Evolutionary conservation across 495 filamentous ascomycete genomes (phyloP).

Genomic region (Penicillium pancosmium): DNA sequence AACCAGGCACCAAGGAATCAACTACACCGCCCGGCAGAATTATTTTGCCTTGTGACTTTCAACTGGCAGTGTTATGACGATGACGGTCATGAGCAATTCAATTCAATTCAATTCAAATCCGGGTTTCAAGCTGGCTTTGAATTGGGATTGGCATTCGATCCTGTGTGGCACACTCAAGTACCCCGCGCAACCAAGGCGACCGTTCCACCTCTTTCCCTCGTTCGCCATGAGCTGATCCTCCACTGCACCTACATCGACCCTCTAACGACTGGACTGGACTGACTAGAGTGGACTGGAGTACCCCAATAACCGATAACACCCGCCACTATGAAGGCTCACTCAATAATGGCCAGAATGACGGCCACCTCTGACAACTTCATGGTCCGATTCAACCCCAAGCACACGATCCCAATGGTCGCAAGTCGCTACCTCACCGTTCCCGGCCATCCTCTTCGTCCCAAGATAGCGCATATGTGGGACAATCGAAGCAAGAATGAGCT

Average conservation of each 20-base stretch:
- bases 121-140: background rate
- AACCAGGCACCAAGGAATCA: conserved; percentile 37
- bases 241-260: conserved; percentile 15
- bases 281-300: background rate
- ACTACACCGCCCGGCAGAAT: conserved; percentile 8
- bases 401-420: conserved; percentile 32
- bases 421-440: conserved; percentile 31
- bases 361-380: conserved; percentile 20
- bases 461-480: conserved; percentile 37
- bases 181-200: too few species aligned
- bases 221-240: conserved; percentile 1
- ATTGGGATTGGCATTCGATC: background rate
- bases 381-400: conserved; percentile 28
- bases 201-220: too few species aligned
- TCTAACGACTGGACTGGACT: background rate
- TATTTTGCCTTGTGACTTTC: background rate
- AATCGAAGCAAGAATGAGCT: conserved; percentile 42
- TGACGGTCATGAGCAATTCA: background rate
- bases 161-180: too few species aligned
- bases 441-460: conserved; percentile 38
- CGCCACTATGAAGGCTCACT: conserved; percentile 17
- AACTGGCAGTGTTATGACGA: background rate
- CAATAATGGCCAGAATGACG: too few species aligned
- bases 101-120: background rate
- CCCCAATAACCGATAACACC: background rate